Conservation (phyloP, 176 grass and related monocot genomes). For the Avena sativa region DNA sequence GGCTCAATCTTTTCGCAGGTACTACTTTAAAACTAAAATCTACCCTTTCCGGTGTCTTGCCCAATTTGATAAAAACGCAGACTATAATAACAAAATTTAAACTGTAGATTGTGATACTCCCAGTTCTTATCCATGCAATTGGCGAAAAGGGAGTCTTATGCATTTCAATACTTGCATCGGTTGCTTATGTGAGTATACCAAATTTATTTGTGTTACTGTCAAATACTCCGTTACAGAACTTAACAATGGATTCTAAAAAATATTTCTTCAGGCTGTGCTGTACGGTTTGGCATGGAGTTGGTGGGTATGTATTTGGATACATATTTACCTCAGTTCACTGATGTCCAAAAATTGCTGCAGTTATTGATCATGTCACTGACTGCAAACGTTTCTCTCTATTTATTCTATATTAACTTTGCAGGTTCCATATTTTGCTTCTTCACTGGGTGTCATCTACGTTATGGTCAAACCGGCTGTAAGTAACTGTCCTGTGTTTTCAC, state of each 20-base stretch:
- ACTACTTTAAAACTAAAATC: background rate
- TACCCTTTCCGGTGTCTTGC: background rate
- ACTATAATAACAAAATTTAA: background rate
- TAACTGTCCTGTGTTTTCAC: background rate
- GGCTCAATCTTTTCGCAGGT: conserved; percentile 93
- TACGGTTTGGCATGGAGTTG: conserved; percentile 83
- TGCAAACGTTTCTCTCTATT: conserved; percentile 1
- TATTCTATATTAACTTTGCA: conserved; percentile 41
- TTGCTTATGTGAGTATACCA: conserved; percentile 69
- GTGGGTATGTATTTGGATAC: conserved; percentile 63
- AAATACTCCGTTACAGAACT: background rate
- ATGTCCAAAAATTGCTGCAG: background rate
- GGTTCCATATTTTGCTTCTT: conserved; percentile 88
- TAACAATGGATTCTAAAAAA: background rate
- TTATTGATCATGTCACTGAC: background rate
- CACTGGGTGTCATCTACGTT: conserved; percentile 78
- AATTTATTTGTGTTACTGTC: conserved; percentile 16
- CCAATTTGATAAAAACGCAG: background rate
- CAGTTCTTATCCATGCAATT: conserved; percentile 56
- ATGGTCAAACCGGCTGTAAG: conserved; percentile 90
- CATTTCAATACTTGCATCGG: conserved; percentile 58
- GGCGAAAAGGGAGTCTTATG: conserved; percentile 78
- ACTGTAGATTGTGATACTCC: conserved; percentile 74
- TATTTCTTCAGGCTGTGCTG: conserved; percentile 59
- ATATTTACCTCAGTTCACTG: conserved; percentile 7